Percentiles rank a stretch among this genome's conserved stretches.
phyloP scores from a whole-genome alignment of 2,329 filamentous ascomycete species.

The Colletotrichum godetiae region DNA sequence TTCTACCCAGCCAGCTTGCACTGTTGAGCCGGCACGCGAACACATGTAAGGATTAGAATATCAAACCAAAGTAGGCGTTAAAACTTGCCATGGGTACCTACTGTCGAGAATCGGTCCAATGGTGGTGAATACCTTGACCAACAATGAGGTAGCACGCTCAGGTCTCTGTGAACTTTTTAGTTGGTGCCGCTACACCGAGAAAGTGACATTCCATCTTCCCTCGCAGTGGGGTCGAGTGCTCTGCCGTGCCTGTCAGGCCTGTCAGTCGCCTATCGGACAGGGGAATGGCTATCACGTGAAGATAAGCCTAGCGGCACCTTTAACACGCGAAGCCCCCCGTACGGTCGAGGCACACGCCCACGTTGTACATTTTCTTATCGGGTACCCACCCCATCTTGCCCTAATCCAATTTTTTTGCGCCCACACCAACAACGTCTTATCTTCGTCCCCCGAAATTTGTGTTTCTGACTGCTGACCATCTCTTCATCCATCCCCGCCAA shows the following conservation, averaged over 20 bases:
- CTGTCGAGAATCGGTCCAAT: neutral
- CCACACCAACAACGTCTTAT: constrained; percentile 10
- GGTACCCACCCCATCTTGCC: neutral
- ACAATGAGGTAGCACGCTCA: too few species aligned
- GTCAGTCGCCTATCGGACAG: too few species aligned
- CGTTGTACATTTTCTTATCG: neutral
- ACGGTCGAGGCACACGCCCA: neutral
- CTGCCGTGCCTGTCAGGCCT: neutral
- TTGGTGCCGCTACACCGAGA: too few species aligned
- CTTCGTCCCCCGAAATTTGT: neutral
- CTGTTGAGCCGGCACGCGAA: neutral
- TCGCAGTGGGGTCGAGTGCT: too few species aligned
- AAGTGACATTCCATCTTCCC: neutral
- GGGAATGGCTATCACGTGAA: neutral
- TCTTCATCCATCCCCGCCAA: constrained; percentile 17
- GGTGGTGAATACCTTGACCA: neutral
- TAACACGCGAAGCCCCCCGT: neutral
- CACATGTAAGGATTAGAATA: neutral
- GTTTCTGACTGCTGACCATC: neutral
- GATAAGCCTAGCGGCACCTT: neutral
- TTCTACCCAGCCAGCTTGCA: neutral
- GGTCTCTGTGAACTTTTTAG: too few species aligned
- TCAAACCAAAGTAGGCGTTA: neutral
- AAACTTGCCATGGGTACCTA: neutral
- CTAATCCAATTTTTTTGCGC: constrained; percentile 27